Evolutionary conservation across 2,329 filamentous ascomycete genomes (phyloP).

Genomic region (Fusarium sambucinum): DNA sequence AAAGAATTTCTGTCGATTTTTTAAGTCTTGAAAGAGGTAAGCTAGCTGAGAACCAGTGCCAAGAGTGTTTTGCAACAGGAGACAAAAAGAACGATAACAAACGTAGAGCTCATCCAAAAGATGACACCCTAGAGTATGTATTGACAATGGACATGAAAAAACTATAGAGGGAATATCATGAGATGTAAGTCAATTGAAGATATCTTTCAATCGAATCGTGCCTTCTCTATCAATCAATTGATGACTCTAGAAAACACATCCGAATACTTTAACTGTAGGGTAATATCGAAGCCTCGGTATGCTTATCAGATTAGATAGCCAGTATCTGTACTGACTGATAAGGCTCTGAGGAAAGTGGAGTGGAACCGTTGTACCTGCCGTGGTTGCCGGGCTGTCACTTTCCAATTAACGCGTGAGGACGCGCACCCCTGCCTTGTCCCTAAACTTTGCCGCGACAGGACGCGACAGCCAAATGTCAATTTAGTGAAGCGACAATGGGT

Average conservation of each 20-base stretch:
- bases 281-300: background rate
- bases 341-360: slow-evolving; percentile 2
- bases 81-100: too few species aligned
- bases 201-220: accelerated
- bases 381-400: slow-evolving; percentile 31
- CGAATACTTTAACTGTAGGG: background rate
- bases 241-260: background rate
- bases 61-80: too few species aligned
- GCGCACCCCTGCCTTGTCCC: slow-evolving; percentile 31
- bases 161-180: too few species aligned
- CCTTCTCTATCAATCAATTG: background rate
- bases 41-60: too few species aligned
- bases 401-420: slow-evolving; percentile 46
- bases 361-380: background rate
- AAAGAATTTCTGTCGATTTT: too few species aligned
- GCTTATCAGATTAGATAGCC: background rate
- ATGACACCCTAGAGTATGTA: too few species aligned
- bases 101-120: too few species aligned
- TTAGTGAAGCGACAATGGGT: slow-evolving; percentile 3
- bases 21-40: too few species aligned
- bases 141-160: accelerated
- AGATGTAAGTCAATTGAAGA: background rate
- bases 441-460: slow-evolving; percentile 24
- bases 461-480: slow-evolving; percentile 33
- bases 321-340: background rate